Evolutionary conservation across 331 rosid genomes (phyloP), one percentile per base, ranked within the genome.

Genomic region (Malus hybrid): DNA sequence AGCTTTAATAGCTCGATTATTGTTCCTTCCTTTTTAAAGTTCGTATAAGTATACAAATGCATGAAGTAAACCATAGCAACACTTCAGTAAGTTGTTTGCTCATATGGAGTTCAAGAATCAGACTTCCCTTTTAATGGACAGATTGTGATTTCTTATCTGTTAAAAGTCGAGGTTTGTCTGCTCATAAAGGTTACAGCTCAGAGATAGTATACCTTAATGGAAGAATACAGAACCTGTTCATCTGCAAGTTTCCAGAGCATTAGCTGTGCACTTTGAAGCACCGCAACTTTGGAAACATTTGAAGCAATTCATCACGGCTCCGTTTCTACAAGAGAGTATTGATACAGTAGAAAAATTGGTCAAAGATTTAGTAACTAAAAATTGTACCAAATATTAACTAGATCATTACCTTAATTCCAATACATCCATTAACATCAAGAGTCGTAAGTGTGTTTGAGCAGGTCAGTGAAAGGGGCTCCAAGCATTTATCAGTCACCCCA

Each of bases 211-310:
- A 66, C 46, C 62, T n/a, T 24, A 13, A 30, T 13, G 69, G 68
- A 34, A 72, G 57, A 53, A 13, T 29, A 62, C 48, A 3, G 46
- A 50, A 28, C 62, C 32, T 6, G 24, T 33, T 61, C 39, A 46
- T 33, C 69, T 19, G 22, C 34, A 67, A 50, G 30, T 16, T 53
- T 65, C 24, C 57, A 9, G 10, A 52, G 65, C 57, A 39, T 83
- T 78, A 93, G 80, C 96, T 90, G 83, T 93, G 98, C 84, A 93
- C 98, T 86, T 87, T 93, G 77, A 89, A 93, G 80, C 96, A 90
- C 81, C 50, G 86, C 82, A 90, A 75, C 81, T 80, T 30, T 34
- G 98, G 96, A 80, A 93, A 90, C 81, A 93, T 57, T 26, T 68
- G 83, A 77, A 90, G 95, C 86, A 90, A 80, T 53, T 90, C 90